Evolutionary conservation across 176 grass and related monocot genomes (phyloP), one percentile per base, ranked within the genome.

Genomic region (Coix lacrymajobi): DNA sequence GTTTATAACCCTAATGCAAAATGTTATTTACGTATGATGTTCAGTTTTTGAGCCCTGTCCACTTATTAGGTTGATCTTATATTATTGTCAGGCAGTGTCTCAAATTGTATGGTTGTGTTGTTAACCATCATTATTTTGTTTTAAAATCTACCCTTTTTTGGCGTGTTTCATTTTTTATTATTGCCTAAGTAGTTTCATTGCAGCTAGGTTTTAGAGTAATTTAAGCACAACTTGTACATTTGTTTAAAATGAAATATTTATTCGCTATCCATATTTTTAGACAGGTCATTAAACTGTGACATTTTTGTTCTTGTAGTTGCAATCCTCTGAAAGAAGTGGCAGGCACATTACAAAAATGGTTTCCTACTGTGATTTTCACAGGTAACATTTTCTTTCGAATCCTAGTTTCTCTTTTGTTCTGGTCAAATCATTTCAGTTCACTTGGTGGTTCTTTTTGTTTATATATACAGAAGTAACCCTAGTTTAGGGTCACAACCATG

Each of bases 311-410:
- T 87, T 91, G 70, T 81, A 98, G 96, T 82, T 98, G 86, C 93
- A 92, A 84, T 93, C 71, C 48, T 90, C 79, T 1, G 91, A 93
- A 83, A 91, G 76, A 69, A 84, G 86, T 63, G 92, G 90, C 32
- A 95, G 83, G 63, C 79, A 98, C 36, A 56, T 83, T 38, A 86
- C 85, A 80, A 87, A 72, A 76, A 90, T 98, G 83, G 82, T 95
- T 79, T 95, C 96, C 46, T 98, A 93, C 80, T 98, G 96, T 88
- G 73, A 87, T 17, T 78, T 77, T 90, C 96, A 98, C 81, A 86
- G 93, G 96, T 98, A 90, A 64, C 71, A 80, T 78, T 60, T 60
- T 80, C 39, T 77, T 45, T 81, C 51, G n/a, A 51, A 79, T 9
- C 29, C 29, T 57, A 19, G 2, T 85, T 30, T 62, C 45, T 17